Conservation (phyloP, 2,329 filamentous ascomycete genomes). For the Alternaria tenuissima region DNA sequence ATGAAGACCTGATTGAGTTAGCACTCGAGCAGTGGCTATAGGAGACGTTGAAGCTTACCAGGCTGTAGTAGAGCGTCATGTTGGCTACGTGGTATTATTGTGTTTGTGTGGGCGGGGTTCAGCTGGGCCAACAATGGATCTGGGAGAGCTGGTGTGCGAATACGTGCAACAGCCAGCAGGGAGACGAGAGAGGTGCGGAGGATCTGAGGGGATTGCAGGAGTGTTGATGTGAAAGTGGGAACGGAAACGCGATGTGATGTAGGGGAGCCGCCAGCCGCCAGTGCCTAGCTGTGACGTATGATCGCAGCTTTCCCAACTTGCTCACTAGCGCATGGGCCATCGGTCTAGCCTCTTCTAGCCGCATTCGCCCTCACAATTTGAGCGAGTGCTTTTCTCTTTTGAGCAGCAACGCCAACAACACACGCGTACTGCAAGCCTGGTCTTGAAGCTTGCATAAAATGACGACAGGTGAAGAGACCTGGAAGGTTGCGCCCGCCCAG, state of each 20-base stretch:
- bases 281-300: conserved; percentile 46
- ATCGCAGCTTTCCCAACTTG: conserved; percentile 28
- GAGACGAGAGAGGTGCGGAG: conserved; percentile 8
- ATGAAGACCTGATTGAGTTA: conserved; percentile 73
- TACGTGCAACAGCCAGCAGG: not conserved
- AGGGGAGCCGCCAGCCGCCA: conserved; percentile 30
- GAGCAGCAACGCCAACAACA: conserved; percentile 20
- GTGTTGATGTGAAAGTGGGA: conserved; percentile 27
- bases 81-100: conserved; percentile 51
- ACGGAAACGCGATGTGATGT: conserved; percentile 28
- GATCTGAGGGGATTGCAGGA: conserved; percentile 15
- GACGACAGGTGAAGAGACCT: conserved; percentile 26
- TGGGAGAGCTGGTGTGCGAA: conserved; percentile 6
- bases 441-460: conserved; percentile 12
- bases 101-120: conserved; percentile 37
- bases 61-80: conserved; percentile 75
- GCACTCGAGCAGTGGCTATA: not conserved
- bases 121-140: conserved; percentile 9
- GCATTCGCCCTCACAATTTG: conserved; percentile 28
- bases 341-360: conserved; percentile 29
- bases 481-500: conserved; percentile 15
- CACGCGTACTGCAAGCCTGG: conserved; percentile 12
- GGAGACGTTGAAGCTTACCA: conserved; percentile 58
- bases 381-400: conserved; percentile 21
- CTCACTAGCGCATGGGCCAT: conserved; percentile 20